Evolutionary conservation across 1,139 yeast species (phyloP).

Genomic region (Suhomyces wounanorum): DNA sequence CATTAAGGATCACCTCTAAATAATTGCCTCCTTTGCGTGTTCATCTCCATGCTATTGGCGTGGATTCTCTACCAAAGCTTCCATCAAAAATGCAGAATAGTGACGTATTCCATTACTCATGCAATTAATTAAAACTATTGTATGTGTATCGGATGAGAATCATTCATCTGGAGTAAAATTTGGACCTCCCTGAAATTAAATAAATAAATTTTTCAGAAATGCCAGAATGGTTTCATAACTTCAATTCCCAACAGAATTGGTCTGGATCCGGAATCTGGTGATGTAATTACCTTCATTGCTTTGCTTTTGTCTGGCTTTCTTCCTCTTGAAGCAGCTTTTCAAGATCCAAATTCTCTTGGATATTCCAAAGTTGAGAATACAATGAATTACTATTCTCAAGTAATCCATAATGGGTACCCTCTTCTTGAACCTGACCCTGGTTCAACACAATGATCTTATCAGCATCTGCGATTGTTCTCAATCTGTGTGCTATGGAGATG

Average conservation of each 20-base stretch:
- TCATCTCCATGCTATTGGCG: background rate
- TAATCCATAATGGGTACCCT: constrained; percentile 75
- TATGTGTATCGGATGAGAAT: background rate
- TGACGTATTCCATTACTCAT: background rate
- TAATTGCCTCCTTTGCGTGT: no score
- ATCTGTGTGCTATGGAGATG: constrained; percentile 89
- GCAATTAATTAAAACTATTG: background rate
- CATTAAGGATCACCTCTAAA: no score
- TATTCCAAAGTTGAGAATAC: constrained; percentile 82
- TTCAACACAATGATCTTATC: constrained; percentile 89
- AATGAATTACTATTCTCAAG: constrained; percentile 56
- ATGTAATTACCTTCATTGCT: background rate
- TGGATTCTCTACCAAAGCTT: background rate
- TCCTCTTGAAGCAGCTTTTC: constrained; percentile 29
- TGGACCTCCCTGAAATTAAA: background rate
- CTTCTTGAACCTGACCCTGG: constrained; percentile 79
- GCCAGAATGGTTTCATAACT: no score
- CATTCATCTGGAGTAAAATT: background rate
- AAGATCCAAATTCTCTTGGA: constrained; percentile 78
- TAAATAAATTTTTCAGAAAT: no score
- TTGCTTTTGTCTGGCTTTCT: background rate
- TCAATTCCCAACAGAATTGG: no score
- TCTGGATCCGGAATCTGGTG: no score
- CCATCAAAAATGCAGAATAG: background rate
- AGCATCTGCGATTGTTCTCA: constrained; percentile 91